Evolutionary conservation across 306 rosid species (phyloP).

Genomic region (Styphnolobium japonicum): DNA sequence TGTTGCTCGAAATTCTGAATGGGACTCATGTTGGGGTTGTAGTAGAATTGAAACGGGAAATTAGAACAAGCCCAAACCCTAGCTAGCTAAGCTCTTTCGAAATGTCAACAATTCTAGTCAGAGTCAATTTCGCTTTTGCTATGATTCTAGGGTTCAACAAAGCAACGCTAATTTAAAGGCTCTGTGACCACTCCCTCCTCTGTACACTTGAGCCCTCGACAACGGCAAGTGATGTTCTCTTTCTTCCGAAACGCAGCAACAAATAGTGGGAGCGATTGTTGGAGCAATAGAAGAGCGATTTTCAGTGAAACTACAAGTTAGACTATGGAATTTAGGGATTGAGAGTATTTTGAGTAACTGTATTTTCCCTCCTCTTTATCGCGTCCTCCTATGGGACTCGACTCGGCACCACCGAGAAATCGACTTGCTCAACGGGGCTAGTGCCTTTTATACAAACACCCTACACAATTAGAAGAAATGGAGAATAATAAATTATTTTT

Average conservation of each 20-base stretch:
- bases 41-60: background rate
- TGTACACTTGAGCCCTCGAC: background rate
- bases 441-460: background rate
- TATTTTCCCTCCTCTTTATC: conserved; percentile 25
- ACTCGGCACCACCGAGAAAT: background rate
- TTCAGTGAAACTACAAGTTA: background rate
- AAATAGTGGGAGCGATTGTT: background rate
- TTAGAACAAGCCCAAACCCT: conserved; percentile 42
- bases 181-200: background rate
- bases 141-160: conserved; percentile 41
- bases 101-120: background rate
- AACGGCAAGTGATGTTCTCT: background rate
- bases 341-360: background rate
- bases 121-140: background rate
- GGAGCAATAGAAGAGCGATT: background rate
- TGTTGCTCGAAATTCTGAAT: conserved; percentile 94
- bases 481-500: no score
- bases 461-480: no score
- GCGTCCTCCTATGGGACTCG: background rate
- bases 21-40: conserved; percentile 67
- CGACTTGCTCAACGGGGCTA: background rate
- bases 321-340: background rate
- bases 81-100: background rate
- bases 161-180: background rate
- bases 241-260: background rate